Base-by-base conservation (phyloP, 2,329 filamentous ascomycete genomes). In the Alternaria arbusti region DNA sequence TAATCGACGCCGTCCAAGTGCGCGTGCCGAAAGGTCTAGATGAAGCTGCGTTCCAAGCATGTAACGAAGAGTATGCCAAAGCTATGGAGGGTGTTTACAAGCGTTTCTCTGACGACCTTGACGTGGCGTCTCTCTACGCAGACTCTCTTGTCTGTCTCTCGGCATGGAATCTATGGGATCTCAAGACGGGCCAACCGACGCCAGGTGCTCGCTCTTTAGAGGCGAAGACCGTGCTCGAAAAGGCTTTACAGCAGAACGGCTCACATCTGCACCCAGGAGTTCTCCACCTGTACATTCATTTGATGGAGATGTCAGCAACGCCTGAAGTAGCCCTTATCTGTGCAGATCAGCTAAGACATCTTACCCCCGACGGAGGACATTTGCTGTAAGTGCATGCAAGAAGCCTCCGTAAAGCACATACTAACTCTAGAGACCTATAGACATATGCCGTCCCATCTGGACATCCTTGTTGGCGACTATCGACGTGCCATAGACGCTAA, bases 361-460 rank as follows among this genome's bases (percentile, higher is more conserved):
- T 93, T 3, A 86, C 90, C 0, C 90, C 90, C 0, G 90, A 93
- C 73, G 84, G 87, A 0, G 91, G 90, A 1, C 91, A 94, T 76
- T 80, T 92, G 0, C 84, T 89, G 44, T 52, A 25, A 12, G 49
- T 52, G 23, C 1, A 23, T 20, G 26, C 36, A 20, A 26, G 20
- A 23, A 25, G 4, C 36, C 6, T 7, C 15, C 22, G 28, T 23
- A 15, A 40, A 8, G 49, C 10, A 36, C 30, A 22, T 7, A 40
- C 28, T 52, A 52, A 52, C 30, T 36, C 49, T 22, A 13, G 32
- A 52, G 26, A 51, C 8, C 20, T 23, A 8, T 13, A 52, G 49
- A 52, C 91, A 93, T 72, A 94, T 95, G 92, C 91, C 91, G 0
- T 88, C 88, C 0, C 92, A 95, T 76, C 82, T 94, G 36, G 91